Evolutionary conservation across 192 early-diverging fungal genomes (phyloP).

Genomic region (Phycomyces nitens): DNA sequence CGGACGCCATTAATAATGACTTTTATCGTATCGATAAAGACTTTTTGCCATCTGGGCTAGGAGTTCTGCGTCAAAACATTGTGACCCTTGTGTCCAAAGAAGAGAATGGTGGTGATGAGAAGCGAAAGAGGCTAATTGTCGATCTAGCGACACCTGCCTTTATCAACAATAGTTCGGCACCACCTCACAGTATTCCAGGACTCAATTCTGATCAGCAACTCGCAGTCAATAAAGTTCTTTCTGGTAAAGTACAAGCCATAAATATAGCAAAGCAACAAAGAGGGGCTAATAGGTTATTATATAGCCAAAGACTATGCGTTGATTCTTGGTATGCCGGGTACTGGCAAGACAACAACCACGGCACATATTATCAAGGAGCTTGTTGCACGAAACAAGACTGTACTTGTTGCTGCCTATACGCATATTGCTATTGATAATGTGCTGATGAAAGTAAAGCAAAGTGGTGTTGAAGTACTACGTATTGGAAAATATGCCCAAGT

Average conservation of each 20-base stretch:
- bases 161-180: conserved; percentile 2
- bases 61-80: conserved; percentile 69
- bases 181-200: conserved; percentile 14
- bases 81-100: conserved; percentile 61
- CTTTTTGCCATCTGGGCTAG: conserved; percentile 67
- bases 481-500: conserved; percentile 67
- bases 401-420: conserved; percentile 87
- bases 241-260: conserved; percentile 25
- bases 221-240: conserved; percentile 70
- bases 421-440: conserved; percentile 93
- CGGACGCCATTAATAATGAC: conserved; percentile 32
- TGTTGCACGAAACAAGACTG: conserved; percentile 63
- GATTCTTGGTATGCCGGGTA: conserved; percentile 95
- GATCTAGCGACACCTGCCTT: conserved; percentile 74
- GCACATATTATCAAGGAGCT: conserved; percentile 71
- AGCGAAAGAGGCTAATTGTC: conserved; percentile 66
- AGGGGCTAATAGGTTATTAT: too few species aligned
- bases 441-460: conserved; percentile 76
- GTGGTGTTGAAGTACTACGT: conserved; percentile 64
- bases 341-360: conserved; percentile 93
- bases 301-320: conserved; percentile 81
- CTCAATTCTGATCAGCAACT: conserved; percentile 73
- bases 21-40: conserved; percentile 86
- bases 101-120: conserved; percentile 43
- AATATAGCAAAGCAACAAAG: too few species aligned